Percentiles rank a stretch among this genome's conserved stretches.
Conservation (phyloP, 148 eudicot genomes). For the Heliosperma pusillum region DNA sequence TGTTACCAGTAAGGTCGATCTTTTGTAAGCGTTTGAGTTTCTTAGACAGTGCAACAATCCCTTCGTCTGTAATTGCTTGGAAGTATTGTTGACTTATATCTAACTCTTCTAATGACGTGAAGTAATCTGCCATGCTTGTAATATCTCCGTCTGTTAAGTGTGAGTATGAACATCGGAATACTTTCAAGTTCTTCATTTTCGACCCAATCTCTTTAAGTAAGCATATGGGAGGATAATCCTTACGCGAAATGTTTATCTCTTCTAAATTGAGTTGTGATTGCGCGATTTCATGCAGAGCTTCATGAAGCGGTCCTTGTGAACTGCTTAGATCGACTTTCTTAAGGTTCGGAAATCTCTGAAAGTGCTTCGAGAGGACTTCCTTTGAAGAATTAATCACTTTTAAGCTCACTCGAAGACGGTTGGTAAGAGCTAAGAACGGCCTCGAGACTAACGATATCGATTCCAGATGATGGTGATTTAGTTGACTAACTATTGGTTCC, state of each 20-base stretch:
- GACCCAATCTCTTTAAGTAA: conserved; percentile 1
- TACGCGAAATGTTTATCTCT: conserved; percentile 10
- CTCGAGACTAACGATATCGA: conserved; percentile 5
- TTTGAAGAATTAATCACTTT: conserved; percentile 8
- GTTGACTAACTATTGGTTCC: background rate
- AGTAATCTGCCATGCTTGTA: conserved; percentile 13
- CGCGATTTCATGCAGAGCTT: conserved; percentile 7
- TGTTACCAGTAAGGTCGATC: conserved; percentile 13
- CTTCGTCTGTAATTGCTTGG: conserved; percentile 15
- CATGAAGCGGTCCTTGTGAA: conserved; percentile 8
- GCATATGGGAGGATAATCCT: conserved; percentile 7
- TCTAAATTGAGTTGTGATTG: background rate
- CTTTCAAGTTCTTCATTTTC: conserved; percentile 14
- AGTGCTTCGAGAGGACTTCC: conserved; percentile 6
- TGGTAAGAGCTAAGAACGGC: conserved; percentile 4
- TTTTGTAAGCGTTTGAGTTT: conserved; percentile 11
- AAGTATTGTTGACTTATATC: conserved; percentile 14
- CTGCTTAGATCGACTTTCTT: conserved; percentile 8
- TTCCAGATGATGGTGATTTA: conserved; percentile 3
- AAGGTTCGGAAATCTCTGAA: conserved; percentile 9
- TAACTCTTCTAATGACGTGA: conserved; percentile 13
- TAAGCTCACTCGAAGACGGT: conserved; percentile 14
- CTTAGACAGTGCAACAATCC: conserved; percentile 11
- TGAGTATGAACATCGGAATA: conserved; percentile 14
- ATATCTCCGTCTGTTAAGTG: conserved; percentile 6